Conservation (phyloP, 2,329 filamentous ascomycete species). For the Dactylellina parvicollis region DNA sequence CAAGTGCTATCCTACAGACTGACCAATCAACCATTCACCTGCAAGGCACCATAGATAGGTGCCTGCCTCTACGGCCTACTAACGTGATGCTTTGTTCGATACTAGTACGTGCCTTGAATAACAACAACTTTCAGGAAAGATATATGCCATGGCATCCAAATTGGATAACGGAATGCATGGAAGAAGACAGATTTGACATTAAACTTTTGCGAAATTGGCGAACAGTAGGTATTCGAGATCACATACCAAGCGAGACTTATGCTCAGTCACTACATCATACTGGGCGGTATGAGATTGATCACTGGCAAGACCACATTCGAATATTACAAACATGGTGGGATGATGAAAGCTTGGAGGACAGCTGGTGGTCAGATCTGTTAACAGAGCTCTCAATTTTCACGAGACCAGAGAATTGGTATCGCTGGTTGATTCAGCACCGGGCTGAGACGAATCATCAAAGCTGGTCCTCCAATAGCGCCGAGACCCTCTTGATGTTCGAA, state of each 20-base stretch:
- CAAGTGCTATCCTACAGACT: neutral
- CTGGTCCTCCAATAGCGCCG: neutral
- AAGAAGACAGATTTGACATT: neutral
- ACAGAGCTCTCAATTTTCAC: constrained; percentile 16
- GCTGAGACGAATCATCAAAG: too few relatives aligned
- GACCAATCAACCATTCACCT: neutral
- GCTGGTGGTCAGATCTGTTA: constrained; percentile 23
- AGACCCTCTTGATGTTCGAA: neutral
- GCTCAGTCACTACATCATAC: too few relatives aligned
- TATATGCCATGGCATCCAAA: constrained; percentile 10
- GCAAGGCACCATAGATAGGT: too few relatives aligned
- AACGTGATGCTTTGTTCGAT: neutral
- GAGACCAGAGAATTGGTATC: constrained; percentile 22
- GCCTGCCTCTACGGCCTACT: too few relatives aligned
- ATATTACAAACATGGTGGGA: constrained; percentile 33
- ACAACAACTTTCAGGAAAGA: constrained; percentile 7
- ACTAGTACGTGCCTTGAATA: constrained; percentile 22
- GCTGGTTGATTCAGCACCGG: too few relatives aligned
- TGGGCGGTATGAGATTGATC: constrained; percentile 15
- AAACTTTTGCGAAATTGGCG: neutral
- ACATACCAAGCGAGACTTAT: neutral
- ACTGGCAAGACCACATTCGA: constrained; percentile 33
- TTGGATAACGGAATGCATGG: neutral
- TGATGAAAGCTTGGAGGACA: constrained; percentile 12
- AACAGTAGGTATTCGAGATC: neutral